Conservation (phyloP, 345 rosid genomes). For the Murraya paniculata region DNA sequence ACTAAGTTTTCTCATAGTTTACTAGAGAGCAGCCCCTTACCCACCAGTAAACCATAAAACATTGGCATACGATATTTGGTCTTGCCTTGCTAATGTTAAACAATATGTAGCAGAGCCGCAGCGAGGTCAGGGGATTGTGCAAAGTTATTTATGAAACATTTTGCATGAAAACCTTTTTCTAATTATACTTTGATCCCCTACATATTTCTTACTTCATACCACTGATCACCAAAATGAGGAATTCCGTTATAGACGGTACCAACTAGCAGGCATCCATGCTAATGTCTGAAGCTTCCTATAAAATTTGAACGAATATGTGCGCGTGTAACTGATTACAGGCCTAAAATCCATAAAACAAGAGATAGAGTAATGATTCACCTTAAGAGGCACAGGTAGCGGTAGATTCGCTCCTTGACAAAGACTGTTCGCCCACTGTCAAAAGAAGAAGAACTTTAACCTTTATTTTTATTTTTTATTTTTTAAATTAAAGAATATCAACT, state of each 20-base stretch:
- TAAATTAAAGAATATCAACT: no score
- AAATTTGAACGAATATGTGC: background rate
- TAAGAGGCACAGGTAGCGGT: constrained; percentile 78
- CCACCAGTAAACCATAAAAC: background rate
- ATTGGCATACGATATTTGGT: background rate
- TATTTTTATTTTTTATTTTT: no score
- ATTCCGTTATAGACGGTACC: background rate
- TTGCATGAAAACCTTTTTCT: background rate
- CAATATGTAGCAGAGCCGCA: background rate
- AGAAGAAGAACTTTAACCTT: no score
- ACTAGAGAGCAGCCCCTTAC: background rate
- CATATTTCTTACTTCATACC: background rate
- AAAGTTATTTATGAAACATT: background rate
- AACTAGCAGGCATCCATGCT: background rate
- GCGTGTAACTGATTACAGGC: background rate
- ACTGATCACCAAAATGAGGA: background rate
- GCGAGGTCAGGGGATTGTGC: no score
- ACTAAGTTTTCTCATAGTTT: background rate
- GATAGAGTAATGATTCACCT: constrained; percentile 40
- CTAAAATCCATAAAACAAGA: background rate
- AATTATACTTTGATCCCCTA: background rate
- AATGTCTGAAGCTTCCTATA: background rate
- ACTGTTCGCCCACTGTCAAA: constrained; percentile 89
- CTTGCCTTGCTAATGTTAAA: background rate
- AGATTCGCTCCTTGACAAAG: constrained; percentile 90